Base-by-base conservation (phyloP, 495 filamentous ascomycete species). In the Annulohypoxylon moriforme region DNA sequence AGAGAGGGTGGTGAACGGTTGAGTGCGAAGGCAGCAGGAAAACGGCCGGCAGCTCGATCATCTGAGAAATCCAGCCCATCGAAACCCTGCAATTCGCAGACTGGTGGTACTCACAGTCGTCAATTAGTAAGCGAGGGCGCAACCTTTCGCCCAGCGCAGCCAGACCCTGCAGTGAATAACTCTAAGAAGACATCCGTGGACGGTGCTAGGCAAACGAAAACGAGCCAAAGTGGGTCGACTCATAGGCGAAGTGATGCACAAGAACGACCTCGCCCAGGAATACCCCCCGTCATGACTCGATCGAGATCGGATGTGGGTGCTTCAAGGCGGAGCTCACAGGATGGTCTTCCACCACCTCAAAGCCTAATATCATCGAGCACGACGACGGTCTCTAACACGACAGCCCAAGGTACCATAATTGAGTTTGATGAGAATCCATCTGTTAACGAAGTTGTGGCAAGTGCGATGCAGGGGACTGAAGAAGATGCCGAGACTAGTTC, bases 21-120 rank as follows among this genome's bases (percentile, higher is more conserved):
- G 56, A 81, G 77, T 64, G 65, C 73, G 1, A 83, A 81, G 52
- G 81, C 78, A 24, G 77, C 78, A 27, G 81, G 81, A 13, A 83
- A 84, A 60, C 75, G 76, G 33, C 79, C 78, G 14, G 75, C 66
- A 0, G 52, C 40, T 29, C 66, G 16, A 14, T 24, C 13, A 33
- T 72, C 42, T 27, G 64, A 66, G 22, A 67, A 68, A 44, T 18
- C 65, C 16, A 68, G 64, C 22, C 25, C 68, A 11, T 50, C 63
- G 22, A 71, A 61, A 63, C 11, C 53, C 34, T 69, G 22, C n/a
- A 66, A 18, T 62, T 65, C 58, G 33, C 70, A 36, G 53, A 71
- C 63, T 64, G 52, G 53, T 25, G 16, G 29, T 42, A 8, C 24
- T 10, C 6, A 18, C 8, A 56, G 16, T 20, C 56, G 31, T 4